Evolutionary conservation across 768 basidiomycete species (phyloP), one percentile per base, ranked within the genome.

Genomic region (Calocera viscosa): DNA sequence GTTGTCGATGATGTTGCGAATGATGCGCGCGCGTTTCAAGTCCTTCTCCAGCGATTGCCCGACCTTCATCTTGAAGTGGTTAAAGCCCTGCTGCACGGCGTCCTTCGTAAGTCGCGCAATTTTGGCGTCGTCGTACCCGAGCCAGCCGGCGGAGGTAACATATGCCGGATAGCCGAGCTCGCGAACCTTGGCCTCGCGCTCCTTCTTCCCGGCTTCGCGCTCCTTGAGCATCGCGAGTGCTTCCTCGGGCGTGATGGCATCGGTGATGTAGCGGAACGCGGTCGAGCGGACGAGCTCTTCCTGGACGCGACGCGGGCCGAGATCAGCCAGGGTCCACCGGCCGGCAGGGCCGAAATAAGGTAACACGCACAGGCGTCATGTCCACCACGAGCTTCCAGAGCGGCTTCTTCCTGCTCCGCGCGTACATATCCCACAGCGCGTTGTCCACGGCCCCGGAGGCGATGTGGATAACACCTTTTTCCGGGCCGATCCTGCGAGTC

Each of bases 31-130:
- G 64, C 80, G 72, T 63, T 78, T 75, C 35, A 75, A 71, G 70
- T 80, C 80, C 71, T 78, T 78, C 65, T 77, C 75, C 47, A 77
- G 71, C 69, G 76, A 75, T 38, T 76, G 77, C 24, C 80, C 80
- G 66, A 80, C 80, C 70, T 80, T 80, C 70, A 80, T 77, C 72
- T 80, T 80, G 77, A 80, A 80, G 73, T 79, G 78, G 73, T 80
- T 80, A 75, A 80, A 80, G 12, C 79, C 79, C 68, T 77, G 75
- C 28, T 70, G 71, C 38, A 80, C 74, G 28, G 77, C 73, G 35
- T 76, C 75, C 74, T 73, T 60, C 24, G 77, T 78, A 43, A 80
- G 72, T 16, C 75, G 67, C 7, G 70, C 71, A 49, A 80, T 78
- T 69, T 79, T 80, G 65, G 77, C 78, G 67, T 79, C 79, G 35